phyloP scores from a whole-genome alignment of 768 basidiomycete species.

The Tulasnella sp. region DNA sequence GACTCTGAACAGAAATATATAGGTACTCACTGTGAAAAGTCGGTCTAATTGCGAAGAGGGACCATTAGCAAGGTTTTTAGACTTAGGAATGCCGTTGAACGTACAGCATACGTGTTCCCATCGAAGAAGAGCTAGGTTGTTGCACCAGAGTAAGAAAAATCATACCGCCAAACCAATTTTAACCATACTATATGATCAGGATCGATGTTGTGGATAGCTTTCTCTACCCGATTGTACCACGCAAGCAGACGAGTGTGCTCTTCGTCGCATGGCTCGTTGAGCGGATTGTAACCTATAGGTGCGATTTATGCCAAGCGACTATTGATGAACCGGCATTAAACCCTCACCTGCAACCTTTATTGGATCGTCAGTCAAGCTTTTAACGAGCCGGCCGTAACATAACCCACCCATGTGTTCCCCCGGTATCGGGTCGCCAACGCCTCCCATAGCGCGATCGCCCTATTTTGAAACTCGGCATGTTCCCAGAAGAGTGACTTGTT shows the following conservation, averaged over 20 bases:
- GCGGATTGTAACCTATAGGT: constrained; percentile 60
- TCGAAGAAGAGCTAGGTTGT: constrained; percentile 59
- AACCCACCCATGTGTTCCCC: constrained; percentile 45
- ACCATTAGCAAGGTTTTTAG: constrained; percentile 32
- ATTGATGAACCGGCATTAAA: background rate
- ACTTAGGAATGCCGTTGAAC: background rate
- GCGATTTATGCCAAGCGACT: background rate
- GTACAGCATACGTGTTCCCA: constrained; percentile 70
- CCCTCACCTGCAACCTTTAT: constrained; percentile 59
- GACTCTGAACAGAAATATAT: too few relatives aligned
- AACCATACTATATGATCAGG: constrained; percentile 47
- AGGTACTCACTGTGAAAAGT: constrained; percentile 56
- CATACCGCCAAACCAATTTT: background rate
- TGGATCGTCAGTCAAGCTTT: background rate
- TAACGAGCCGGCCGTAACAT: background rate
- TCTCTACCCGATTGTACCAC: constrained; percentile 66
- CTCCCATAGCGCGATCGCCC: constrained; percentile 70
- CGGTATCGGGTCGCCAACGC: constrained; percentile 72
- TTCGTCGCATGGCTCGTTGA: constrained; percentile 79
- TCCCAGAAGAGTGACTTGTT: constrained; percentile 54
- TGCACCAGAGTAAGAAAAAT: background rate
- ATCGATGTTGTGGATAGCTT: constrained; percentile 67
- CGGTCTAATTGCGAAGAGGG: constrained; percentile 38
- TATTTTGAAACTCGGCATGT: constrained; percentile 82
- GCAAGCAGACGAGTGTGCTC: constrained; percentile 57